These are phyloP conservation scores for Paramecium biaurelia DNA, from an alignment of 73 alveolate genomes.

Conservation along the genomic window DNA sequence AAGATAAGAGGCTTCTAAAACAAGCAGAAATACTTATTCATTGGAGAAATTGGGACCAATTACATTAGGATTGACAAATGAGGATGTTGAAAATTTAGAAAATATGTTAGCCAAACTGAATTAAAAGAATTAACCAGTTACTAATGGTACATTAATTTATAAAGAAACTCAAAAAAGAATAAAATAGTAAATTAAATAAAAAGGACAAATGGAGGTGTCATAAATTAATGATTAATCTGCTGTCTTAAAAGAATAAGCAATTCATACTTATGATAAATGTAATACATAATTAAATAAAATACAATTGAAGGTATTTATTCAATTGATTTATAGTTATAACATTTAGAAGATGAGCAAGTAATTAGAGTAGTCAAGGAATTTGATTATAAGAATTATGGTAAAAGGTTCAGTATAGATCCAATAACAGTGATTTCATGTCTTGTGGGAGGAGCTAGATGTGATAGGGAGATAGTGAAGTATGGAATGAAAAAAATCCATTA, in stretches of 20 bases:
- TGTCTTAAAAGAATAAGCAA: slow-evolving; percentile 25
- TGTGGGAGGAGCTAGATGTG: slow-evolving; percentile 37
- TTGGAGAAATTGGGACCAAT: slow-evolving; percentile 31
- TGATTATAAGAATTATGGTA: slow-evolving; percentile 12
- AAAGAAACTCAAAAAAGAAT: slow-evolving; percentile 32
- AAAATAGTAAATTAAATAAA: background rate
- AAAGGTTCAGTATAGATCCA: slow-evolving; percentile 35
- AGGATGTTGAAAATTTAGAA: slow-evolving; percentile 32
- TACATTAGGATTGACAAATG: slow-evolving; percentile 12
- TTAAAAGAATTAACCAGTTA: background rate
- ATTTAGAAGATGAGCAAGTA: slow-evolving; percentile 6
- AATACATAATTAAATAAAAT: background rate
- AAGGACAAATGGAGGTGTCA: background rate
- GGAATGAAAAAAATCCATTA: background rate
- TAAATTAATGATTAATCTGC: background rate
- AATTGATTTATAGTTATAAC: background rate
- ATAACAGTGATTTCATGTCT: slow-evolving; percentile 39
- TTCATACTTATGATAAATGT: background rate
- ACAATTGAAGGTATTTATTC: background rate
- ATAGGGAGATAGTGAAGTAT: background rate
- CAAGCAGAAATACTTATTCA: background rate
- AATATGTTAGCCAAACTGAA: background rate
- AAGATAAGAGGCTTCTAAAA: background rate
- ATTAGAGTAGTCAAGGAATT: slow-evolving; percentile 27
- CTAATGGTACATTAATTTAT: slow-evolving; percentile 27